Evolutionary conservation across 2,329 filamentous ascomycete species (phyloP).

Genomic region (Fusarium gaditjirri): DNA sequence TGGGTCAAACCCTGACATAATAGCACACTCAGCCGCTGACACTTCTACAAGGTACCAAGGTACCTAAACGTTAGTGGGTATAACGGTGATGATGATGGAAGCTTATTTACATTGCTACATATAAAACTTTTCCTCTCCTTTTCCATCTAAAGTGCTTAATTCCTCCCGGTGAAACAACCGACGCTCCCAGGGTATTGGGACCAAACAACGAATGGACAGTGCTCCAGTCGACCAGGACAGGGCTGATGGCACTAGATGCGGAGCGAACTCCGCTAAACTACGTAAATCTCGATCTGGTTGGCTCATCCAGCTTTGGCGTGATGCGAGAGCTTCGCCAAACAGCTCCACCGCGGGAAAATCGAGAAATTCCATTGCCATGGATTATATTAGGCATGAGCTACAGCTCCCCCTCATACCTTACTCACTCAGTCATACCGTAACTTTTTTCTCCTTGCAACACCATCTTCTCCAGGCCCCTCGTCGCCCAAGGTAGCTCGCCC

Average conservation of each 20-base stretch:
- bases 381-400: slow-evolving; percentile 13
- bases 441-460: neutral
- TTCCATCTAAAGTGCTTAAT: neutral
- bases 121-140: neutral
- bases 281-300: slow-evolving; percentile 13
- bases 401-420: slow-evolving; percentile 37
- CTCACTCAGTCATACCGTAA: neutral
- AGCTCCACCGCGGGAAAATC: slow-evolving; percentile 17
- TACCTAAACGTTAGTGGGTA: neutral
- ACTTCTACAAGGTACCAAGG: neutral
- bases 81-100: neutral
- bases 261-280: neutral
- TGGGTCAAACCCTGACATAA: neutral
- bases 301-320: neutral
- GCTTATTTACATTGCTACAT: neutral
- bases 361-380: slow-evolving; percentile 10
- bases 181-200: neutral
- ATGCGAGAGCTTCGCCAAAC: slow-evolving; percentile 7
- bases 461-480: slow-evolving; percentile 13
- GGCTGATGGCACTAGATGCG: slow-evolving; percentile 24
- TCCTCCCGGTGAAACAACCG: neutral
- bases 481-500: slow-evolving; percentile 26
- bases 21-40: neutral
- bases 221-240: slow-evolving; percentile 5
- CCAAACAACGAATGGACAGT: neutral